Base-by-base conservation (phyloP, 2,329 filamentous ascomycete genomes). In the Hypocrella siamensis region DNA sequence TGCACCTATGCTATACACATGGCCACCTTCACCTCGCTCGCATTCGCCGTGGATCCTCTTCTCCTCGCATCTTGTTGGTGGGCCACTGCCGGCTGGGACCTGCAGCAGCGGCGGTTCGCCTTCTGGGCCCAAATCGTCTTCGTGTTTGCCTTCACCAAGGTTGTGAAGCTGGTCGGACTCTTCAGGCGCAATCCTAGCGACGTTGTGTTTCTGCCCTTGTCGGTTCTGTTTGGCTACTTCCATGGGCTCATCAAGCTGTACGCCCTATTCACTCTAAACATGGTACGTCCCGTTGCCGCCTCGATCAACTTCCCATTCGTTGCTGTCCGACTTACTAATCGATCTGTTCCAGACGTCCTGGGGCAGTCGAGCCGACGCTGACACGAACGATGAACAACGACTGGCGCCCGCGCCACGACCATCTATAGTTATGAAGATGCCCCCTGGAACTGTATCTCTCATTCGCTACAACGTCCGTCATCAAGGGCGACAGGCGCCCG, bases 191-290 rank as follows among this genome's bases (percentile, higher is more conserved):
- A 92, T 54, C 85, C 88, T 4, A 70, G 70, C 43, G 88, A 94
- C 51, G 58, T 93, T 40, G 49, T 81, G 26, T 80, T 81, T 48
- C 63, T 93, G 31, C 84, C 83, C 1, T 64, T 88, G n/a, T 93
- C 85, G 25, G 74, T 94, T 44, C 39, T 84, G 11, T 96, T 94
- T 56, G 88, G 88, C 31, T 94, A 90, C 57, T 80, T 92, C 46
- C 88, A 96, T 53, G 84, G 86, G 38, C 56, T 85, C 38, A 86
- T 96, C 65, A 94, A 94, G 64, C 65, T 93, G 40, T 88, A 88
- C 48, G 85, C 88, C 26, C 66, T 86, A 38, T 64, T 79, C 42
- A 93, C 86, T 36, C 70, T 86, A 43, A 77, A 79, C 49, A 78
- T 81, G 72, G 84, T 92, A 70, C 57, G 77, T 63, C 46, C 42